A percentile compares a stretch with the other conserved stretches of the same genome.
Evolutionary conservation across 176 grass and related monocot genomes (phyloP).

Genomic region (Sorghum bicolor): DNA sequence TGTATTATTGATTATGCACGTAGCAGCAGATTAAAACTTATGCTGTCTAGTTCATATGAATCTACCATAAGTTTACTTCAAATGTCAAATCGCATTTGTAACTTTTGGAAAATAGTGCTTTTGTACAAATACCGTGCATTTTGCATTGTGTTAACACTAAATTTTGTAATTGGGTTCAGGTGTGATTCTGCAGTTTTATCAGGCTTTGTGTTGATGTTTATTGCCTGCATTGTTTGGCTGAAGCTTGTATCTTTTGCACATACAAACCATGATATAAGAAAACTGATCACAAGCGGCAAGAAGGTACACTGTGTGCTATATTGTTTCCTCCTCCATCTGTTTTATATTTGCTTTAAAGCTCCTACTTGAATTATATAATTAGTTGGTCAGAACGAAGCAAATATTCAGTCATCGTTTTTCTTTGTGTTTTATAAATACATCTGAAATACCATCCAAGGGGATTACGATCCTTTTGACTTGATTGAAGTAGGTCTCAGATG

Average conservation of each 20-base stretch:
- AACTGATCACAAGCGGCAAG: constrained; percentile 50
- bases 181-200: constrained; percentile 95
- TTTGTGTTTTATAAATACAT: not conserved
- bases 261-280: constrained; percentile 94
- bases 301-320: constrained; percentile 50
- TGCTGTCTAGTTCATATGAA: constrained; percentile 5
- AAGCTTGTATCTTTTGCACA: constrained; percentile 97
- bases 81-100: not conserved
- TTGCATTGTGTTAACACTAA: constrained; percentile 17
- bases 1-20: too few relatives aligned
- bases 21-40: constrained; percentile 16
- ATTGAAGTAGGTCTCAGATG: not conserved
- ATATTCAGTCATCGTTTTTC: not conserved
- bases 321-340: not conserved
- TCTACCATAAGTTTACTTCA: not conserved
- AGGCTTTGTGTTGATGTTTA: constrained; percentile 85
- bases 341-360: not conserved
- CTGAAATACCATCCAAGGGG: not conserved
- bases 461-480: not conserved
- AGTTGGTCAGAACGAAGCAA: not conserved
- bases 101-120: not conserved
- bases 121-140: not conserved
- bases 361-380: not conserved
- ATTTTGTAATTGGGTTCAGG: constrained; percentile 45
- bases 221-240: constrained; percentile 86